These are phyloP conservation scores for Micractinium sp. DNA, from an alignment of 139 green algal species.

Conservation along the genomic window DNA sequence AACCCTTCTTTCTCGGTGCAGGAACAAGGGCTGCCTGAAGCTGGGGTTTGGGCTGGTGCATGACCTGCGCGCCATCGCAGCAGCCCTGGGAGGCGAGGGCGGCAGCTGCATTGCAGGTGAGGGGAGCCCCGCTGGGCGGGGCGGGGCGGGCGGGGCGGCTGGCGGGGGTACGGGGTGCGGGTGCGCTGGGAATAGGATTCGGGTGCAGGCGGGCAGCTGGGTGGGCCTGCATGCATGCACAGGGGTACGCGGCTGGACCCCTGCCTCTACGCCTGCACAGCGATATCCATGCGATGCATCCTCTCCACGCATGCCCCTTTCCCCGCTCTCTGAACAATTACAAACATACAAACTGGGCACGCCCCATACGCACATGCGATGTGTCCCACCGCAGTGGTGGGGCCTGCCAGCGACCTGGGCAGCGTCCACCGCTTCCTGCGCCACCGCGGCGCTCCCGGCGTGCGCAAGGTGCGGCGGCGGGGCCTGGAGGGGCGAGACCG, in stretches of 20 bases:
- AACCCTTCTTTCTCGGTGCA: background rate
- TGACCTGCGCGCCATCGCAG: slow-evolving; percentile 47
- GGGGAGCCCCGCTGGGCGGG: background rate
- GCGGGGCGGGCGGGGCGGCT: too few species aligned
- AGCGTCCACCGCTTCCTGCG: slow-evolving; percentile 43
- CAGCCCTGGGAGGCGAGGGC: slow-evolving; percentile 39
- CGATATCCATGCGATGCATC: background rate
- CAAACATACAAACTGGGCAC: too few species aligned
- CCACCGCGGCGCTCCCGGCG: slow-evolving; percentile 6
- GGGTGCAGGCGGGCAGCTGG: background rate
- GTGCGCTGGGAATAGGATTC: too few species aligned
- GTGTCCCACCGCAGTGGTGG: slow-evolving; percentile 8
- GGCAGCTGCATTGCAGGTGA: slow-evolving; percentile 43
- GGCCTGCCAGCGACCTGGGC: slow-evolving; percentile 47
- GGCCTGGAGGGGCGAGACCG: too few species aligned
- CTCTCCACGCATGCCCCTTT: background rate
- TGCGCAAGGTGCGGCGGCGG: slow-evolving; percentile 31
- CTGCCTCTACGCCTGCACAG: background rate
- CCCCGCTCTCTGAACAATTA: too few species aligned
- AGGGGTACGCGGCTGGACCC: too few species aligned
- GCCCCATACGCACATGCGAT: too few species aligned
- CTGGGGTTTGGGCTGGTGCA: slow-evolving; percentile 49
- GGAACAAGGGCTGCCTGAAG: slow-evolving; percentile 37
- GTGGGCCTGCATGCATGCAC: background rate
- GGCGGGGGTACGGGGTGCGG: too few species aligned